Evolutionary conservation across 2,329 filamentous ascomycete species (phyloP).

Genomic region (Whalleya microplaca): DNA sequence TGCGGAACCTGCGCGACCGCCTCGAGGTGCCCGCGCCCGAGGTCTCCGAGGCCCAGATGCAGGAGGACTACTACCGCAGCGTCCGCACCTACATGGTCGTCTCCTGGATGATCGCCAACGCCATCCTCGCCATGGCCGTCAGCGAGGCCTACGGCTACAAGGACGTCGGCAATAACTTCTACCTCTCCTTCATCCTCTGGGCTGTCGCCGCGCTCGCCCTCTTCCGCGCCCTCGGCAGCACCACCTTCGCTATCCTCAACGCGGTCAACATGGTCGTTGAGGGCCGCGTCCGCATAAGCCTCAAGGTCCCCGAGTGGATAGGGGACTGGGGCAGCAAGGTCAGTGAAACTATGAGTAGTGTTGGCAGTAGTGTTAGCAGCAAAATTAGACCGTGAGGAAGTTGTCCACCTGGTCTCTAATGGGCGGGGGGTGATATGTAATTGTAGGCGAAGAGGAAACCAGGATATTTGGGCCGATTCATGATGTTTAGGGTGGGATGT

Average conservation of each 20-base stretch:
- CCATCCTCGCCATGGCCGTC: constrained; percentile 89
- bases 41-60: constrained; percentile 76
- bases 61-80: constrained; percentile 98
- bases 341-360: constrained; percentile 50
- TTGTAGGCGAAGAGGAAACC: too few species aligned
- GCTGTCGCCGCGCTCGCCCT: constrained; percentile 81
- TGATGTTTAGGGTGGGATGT: too few species aligned
- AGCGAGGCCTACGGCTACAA: constrained; percentile 79
- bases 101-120: constrained; percentile 91
- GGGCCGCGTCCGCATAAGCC: constrained; percentile 69
- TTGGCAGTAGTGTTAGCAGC: constrained; percentile 48
- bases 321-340: constrained; percentile 51
- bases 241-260: constrained; percentile 83
- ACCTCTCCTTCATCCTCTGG: constrained; percentile 94
- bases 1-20: constrained; percentile 92
- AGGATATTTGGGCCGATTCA: too few species aligned
- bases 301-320: constrained; percentile 53
- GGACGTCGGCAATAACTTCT: constrained; percentile 80
- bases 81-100: constrained; percentile 98
- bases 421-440: too few species aligned
- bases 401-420: too few species aligned
- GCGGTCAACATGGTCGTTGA: constrained; percentile 84
- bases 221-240: constrained; percentile 83
- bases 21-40: constrained; percentile 73
- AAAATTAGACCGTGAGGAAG: constrained; percentile 53